Base-by-base conservation (phyloP, 2,329 filamentous ascomycete genomes). In the Fusarium sp. region DNA sequence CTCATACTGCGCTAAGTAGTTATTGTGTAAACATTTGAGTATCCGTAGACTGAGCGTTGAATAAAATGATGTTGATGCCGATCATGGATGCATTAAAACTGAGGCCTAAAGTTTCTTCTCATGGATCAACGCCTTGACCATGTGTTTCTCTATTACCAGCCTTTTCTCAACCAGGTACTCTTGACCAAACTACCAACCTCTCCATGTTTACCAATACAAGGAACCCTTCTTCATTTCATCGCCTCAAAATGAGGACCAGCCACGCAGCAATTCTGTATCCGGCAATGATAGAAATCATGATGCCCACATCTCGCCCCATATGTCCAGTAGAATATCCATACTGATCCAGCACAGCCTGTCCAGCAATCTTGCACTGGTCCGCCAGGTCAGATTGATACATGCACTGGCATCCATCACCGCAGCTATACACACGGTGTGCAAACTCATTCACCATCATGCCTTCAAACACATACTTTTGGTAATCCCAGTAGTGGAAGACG, bases 401-500 rank as follows among this genome's bases (percentile, higher is more conserved):
- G 81, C 93, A 97, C 42, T 85, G 84, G 72, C 89, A 94, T 0
- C 79, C 79, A 7, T 67, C 53, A 1, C 72, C 76, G 6, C 67
- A 84, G 80, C 42, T 68, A 22, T 92, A 97, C 5, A 82, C 85
- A 16, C 92, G 83, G 20, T 86, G 70, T 2, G 83, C 82, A 77
- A 97, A 96, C 81, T 97, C 92, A 75, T 96, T 97, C 56, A 95
- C 90, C 92, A 97, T 96, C 93, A 97, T 96, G 16, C 92, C 93
- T 76, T 95, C 89, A 77, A 97, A 97, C 6, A 97, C 93, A 74
- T 94, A 97, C 44, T 84, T 87, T 77, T 95, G 93, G 76, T 97
- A 97, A 77, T 97, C 92, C 76, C 94, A 94, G 79, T 94, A 97
- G 77, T 94, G 91, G 74, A 96, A 96, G 8, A 92, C 92, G 74